Evolutionary conservation across 2,329 filamentous ascomycete species (phyloP), one percentile per base, ranked within the genome.

Genomic region (Trichophyton rubrum): DNA sequence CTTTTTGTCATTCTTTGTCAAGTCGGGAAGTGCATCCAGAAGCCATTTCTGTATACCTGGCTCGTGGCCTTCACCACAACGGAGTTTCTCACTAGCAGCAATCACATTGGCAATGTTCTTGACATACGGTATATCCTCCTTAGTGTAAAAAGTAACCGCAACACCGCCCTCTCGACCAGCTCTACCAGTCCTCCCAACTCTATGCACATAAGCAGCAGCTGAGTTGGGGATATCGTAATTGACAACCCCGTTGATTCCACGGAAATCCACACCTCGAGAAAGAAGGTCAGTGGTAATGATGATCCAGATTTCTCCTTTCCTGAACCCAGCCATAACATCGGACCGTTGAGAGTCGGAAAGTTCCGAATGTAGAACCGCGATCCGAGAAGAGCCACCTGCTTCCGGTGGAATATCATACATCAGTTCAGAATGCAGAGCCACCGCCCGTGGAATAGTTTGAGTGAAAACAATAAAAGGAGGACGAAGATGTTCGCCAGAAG

Each of bases 221-320:
- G 88, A 91, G n/a, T 86, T 89, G 0, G 93, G 93, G 7, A 96
- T 90, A 72, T 99, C 93, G 75, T 96, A 99, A 75, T 97, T 99
- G 58, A 99, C 88, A 0, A 99, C 91, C 53, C 91, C 90, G 68
- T 96, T 96, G 64, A 99, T 86, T 57, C 93, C 93, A 7, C 88
- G 85, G 76, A 99, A 96, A 73, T 99, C 93, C 45, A 99, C 86
- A 20, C 93, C 93, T 38, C 93, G 88, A 15, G 91, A 88, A 9
- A 99, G 80, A 6, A 99, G 82, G 70, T 99, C 93, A 0, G 93
- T 99, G 0, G 93, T 97, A 71, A 99, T 93, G 40, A 99, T 80
- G 5, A 97, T 85, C 93, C 93, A 99, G 63, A 97, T 86, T 70
- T 97, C 90, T 65, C 91, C 93, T 38, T 85, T 85, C 40, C 93